Evolutionary conservation across 257 asterid species (phyloP).

Genomic region (Solanum pennellii): DNA sequence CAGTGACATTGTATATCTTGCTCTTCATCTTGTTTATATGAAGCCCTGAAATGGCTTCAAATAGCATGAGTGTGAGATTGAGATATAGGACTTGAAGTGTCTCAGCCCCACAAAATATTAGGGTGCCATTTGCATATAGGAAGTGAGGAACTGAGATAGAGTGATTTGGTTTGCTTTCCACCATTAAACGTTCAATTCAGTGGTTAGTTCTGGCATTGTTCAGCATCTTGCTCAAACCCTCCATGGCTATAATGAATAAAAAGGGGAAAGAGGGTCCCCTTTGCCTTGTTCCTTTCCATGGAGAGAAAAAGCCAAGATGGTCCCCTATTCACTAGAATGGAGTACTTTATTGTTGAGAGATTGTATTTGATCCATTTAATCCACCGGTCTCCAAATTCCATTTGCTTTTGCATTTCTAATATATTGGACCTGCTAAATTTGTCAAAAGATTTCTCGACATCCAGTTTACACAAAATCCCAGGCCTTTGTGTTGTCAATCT

Average conservation of each 20-base stretch:
- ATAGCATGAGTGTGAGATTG: background rate
- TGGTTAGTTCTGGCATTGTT: background rate
- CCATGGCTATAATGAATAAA: background rate
- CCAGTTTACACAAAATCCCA: background rate
- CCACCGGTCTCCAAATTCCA: background rate
- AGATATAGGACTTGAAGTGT: background rate
- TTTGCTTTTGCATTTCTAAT: background rate
- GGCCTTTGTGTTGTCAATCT: background rate
- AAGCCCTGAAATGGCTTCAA: background rate
- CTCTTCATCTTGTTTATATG: background rate
- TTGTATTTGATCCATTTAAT: background rate
- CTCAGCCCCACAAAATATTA: background rate
- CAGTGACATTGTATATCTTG: background rate
- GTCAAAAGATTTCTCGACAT: background rate
- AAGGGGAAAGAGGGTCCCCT: background rate
- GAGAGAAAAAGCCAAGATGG: background rate
- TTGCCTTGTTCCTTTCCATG: background rate
- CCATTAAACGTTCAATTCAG: background rate
- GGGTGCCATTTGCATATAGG: background rate
- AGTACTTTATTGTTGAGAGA: background rate
- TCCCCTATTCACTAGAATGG: background rate
- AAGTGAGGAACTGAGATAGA: background rate
- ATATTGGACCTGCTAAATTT: background rate
- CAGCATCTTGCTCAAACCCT: background rate
- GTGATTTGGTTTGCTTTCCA: background rate